Percentiles rank a stretch among this genome's conserved stretches.
These are phyloP conservation scores for Telfairia occidentalis DNA, from an alignment of 331 rosid genomes.

Conservation along the genomic window DNA sequence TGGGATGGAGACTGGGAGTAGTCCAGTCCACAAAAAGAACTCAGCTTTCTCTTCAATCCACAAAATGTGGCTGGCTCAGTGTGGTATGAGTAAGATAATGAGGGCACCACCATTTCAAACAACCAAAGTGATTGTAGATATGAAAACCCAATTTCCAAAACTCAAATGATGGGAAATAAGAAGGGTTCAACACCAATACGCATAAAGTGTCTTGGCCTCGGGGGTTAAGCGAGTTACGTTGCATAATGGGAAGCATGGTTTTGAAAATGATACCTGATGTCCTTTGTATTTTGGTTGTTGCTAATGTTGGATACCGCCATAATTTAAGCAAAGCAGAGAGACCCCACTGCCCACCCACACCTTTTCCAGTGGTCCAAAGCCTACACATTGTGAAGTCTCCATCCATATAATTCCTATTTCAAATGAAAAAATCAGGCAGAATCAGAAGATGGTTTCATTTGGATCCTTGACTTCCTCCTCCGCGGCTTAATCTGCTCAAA, in stretches of 20 bases:
- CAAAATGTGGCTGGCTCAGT: too few relatives aligned
- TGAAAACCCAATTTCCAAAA: neutral
- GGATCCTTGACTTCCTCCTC: neutral
- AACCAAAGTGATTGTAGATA: neutral
- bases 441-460: neutral
- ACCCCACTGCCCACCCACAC: neutral
- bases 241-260: neutral
- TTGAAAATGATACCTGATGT: neutral
- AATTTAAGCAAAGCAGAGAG: neutral
- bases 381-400: neutral
- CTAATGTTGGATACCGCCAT: neutral
- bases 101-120: neutral
- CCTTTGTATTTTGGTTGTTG: neutral
- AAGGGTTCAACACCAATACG: too few relatives aligned
- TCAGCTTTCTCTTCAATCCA: neutral
- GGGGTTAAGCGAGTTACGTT: neutral
- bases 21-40: too few relatives aligned
- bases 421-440: too few relatives aligned
- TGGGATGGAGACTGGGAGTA: too few relatives aligned
- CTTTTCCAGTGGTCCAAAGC: neutral
- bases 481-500: neutral
- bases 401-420: neutral
- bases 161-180: neutral
- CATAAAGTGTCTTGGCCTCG: neutral
- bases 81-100: neutral